Percentiles rank a stretch among this genome's conserved stretches.
These are phyloP conservation scores for Aristolochia californica DNA, from an alignment of 164 flowering plant genomes.

Conservation along the genomic window DNA sequence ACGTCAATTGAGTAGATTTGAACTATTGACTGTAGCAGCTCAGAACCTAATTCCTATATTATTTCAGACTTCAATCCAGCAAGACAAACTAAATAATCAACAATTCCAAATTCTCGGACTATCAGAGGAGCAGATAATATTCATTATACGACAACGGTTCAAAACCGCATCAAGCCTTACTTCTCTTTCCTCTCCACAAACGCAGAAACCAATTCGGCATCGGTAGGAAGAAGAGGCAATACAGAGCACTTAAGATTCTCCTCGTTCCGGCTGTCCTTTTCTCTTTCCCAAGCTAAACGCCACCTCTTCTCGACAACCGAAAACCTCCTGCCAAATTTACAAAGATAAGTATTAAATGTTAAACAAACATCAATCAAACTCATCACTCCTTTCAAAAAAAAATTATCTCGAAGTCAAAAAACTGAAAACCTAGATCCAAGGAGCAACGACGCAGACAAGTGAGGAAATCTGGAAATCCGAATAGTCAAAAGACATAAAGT, in stretches of 20 bases:
- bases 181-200: constrained; percentile 59
- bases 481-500: not conserved
- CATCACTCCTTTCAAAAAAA: not conserved
- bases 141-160: too few relatives aligned
- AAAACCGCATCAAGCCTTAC: constrained; percentile 20
- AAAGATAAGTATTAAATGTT: not conserved
- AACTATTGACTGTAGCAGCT: too few relatives aligned
- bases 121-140: too few relatives aligned
- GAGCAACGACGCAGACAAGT: not conserved
- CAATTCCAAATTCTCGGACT: too few relatives aligned
- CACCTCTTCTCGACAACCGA: constrained; percentile 85
- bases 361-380: not conserved
- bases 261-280: constrained; percentile 18
- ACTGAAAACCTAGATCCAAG: constrained; percentile 9
- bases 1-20: too few relatives aligned
- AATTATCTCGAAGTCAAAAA: not conserved
- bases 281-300: constrained; percentile 56
- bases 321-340: constrained; percentile 54
- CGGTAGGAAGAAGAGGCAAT: constrained; percentile 45
- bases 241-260: constrained; percentile 16
- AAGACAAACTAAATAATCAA: too few relatives aligned
- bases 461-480: too few relatives aligned
- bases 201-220: constrained; percentile 54
- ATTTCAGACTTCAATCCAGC: too few relatives aligned
- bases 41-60: too few relatives aligned